Evolutionary conservation across 2,329 filamentous ascomycete genomes (phyloP).

Genomic region (Aureobasidium sp.): DNA sequence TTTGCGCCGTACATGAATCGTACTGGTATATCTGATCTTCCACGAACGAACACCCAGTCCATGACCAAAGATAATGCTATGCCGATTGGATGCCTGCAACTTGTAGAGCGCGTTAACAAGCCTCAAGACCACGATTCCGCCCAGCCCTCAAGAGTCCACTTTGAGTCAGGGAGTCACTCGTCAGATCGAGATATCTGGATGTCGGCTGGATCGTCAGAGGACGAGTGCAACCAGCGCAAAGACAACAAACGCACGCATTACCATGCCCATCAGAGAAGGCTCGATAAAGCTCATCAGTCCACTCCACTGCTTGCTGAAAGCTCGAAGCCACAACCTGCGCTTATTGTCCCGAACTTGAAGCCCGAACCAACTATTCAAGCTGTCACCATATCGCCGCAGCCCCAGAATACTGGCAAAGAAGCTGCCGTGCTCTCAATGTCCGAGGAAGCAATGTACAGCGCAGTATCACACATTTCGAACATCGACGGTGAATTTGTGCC

Average conservation of each 20-base stretch:
- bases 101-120: not conserved
- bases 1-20: constrained; percentile 17
- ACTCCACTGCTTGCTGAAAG: not conserved
- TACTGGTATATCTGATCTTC: constrained; percentile 11
- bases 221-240: not conserved
- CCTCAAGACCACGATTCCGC: not conserved
- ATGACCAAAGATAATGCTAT: not conserved
- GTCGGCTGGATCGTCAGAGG: not conserved
- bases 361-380: not conserved
- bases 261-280: not conserved
- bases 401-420: not conserved
- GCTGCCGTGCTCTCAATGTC: constrained; percentile 9
- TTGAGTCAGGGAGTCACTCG: constrained; percentile 4
- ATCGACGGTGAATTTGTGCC: constrained; percentile 10
- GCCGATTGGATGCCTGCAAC: no score
- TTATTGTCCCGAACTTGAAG: not conserved
- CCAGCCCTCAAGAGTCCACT: not conserved
- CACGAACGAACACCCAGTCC: not conserved
- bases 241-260: not conserved
- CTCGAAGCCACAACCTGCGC: not conserved
- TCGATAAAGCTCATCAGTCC: not conserved
- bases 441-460: constrained; percentile 9
- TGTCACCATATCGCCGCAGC: not conserved
- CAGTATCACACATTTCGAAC: constrained; percentile 10
- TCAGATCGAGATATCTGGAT: constrained; percentile 16